These are phyloP conservation scores for Delitschia confertaspora DNA, from an alignment of 495 filamentous ascomycete genomes.

Conservation along the genomic window DNA sequence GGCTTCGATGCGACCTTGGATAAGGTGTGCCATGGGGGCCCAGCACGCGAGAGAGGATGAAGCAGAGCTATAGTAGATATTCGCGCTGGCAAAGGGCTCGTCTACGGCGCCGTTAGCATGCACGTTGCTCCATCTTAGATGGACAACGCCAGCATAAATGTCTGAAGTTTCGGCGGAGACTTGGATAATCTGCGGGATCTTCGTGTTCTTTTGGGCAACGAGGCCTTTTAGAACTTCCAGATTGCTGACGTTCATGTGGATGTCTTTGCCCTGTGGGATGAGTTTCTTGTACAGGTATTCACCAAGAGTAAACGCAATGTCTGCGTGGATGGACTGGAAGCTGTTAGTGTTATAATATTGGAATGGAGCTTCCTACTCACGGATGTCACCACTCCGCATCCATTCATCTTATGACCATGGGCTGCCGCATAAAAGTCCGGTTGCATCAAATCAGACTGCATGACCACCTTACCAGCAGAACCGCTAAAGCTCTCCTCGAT, in stretches of 20 bases:
- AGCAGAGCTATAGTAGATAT: constrained; percentile 19
- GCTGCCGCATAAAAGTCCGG: constrained; percentile 31
- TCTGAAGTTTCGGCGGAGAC: constrained; percentile 29
- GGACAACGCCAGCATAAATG: constrained; percentile 19
- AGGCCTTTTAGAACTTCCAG: constrained; percentile 27
- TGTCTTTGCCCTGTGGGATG: constrained; percentile 6
- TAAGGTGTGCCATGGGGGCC: constrained; percentile 29
- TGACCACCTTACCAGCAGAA: constrained; percentile 19
- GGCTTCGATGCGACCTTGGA: constrained; percentile 31
- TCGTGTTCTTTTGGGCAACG: constrained; percentile 25
- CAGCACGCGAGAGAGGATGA: constrained; percentile 27
- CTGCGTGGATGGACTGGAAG: constrained; percentile 1
- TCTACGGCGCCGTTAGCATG: background rate
- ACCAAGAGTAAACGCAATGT: constrained; percentile 23
- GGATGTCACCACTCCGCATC: constrained; percentile 35
- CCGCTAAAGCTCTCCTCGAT: constrained; percentile 25
- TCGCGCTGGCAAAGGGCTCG: constrained; percentile 16
- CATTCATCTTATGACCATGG: constrained; percentile 38
- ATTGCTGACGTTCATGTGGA: constrained; percentile 30
- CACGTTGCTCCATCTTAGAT: constrained; percentile 33
- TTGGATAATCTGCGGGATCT: constrained; percentile 34
- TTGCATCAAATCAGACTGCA: constrained; percentile 34
- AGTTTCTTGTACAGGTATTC: constrained; percentile 23
- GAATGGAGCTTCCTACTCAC: constrained; percentile 22
- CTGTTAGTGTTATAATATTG: background rate